Evolutionary conservation across 2,329 filamentous ascomycete genomes (phyloP), one percentile per base, ranked within the genome.

Genomic region (Trichoderma atrobrunneum): DNA sequence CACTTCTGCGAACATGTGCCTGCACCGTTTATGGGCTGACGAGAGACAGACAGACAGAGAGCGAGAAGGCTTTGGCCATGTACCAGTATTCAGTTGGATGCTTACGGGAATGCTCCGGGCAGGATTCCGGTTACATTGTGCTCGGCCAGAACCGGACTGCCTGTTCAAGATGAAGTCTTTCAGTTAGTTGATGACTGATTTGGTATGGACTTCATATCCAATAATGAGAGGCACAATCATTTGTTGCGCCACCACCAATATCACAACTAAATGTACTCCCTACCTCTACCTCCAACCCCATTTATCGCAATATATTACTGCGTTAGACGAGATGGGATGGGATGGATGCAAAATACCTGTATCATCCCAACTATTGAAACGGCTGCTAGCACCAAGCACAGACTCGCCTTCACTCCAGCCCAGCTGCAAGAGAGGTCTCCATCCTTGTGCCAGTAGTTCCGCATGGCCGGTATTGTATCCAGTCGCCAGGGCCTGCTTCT

Each of bases 71-170:
- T 28, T 54, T 54, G 48, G 2, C n/a, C 48, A 14, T 14, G 48
- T 7, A 39, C 14, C 6, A 39, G 14, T 54, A 14, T 59, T 18
- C 16, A 32, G 28, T 21, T 59, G 28, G 26, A n/a, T 32, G 28
- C 56, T 21, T 30, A 11, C 24, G 16, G 28, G 48, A 28, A 28
- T 14, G 51, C 21, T 6, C 18, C 30, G 24, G 54, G n/a, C 57
- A 62, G 28, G 21, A 61, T 60, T 28, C 7, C 39, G 24, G 57
- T 62, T 36, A 32, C 67, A 62, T 54, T 36, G 28, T 48, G n/a
- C 14, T 70, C 57, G 57, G 67, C 30, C 54, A 70, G 67, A 28
- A 24, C 67, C 67, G 57, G 67, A 39, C 67, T 70, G 67, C 67
- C 67, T 34, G 26, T 57, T 68, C 34, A 26, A 30, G 34, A 5